A percentile compares a stretch with the other conserved stretches of the same genome.
Evolutionary conservation across 495 filamentous ascomycete genomes (phyloP).

Genomic region (Tuber calosporum): DNA sequence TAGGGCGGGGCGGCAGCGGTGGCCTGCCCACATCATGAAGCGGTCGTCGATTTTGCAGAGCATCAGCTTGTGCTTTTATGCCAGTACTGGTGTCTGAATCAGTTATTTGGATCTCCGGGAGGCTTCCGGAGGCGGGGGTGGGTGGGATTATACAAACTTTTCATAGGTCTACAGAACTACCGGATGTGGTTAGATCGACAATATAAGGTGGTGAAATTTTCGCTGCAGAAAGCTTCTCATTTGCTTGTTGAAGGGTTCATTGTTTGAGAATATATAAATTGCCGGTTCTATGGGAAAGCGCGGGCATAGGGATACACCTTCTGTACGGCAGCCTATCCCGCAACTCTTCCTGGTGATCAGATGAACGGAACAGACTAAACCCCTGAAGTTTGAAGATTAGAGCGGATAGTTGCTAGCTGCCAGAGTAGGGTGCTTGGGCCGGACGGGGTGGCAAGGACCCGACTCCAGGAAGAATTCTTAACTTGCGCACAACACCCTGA

Average conservation of each 20-base stretch:
- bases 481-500: background rate
- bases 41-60: background rate
- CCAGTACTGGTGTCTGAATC: background rate
- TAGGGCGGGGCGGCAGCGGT: conserved; percentile 19
- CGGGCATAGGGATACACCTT: background rate
- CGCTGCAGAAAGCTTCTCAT: background rate
- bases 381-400: background rate
- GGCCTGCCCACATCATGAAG: background rate
- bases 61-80: background rate
- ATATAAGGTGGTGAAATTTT: background rate
- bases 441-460: background rate
- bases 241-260: background rate
- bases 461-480: background rate
- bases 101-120: background rate
- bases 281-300: background rate
- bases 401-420: background rate
- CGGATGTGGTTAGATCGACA: background rate
- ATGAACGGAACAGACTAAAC: background rate
- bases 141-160: background rate
- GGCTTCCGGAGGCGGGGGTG: background rate
- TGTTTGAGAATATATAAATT: background rate
- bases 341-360: background rate
- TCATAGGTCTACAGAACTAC: background rate
- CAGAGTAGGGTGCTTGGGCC: background rate
- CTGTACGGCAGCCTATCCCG: background rate